A percentile compares a stretch with the other conserved stretches of the same genome.
Conservation (phyloP, 192 early-diverging fungal species). For the Lunasporangiospora selenospora region DNA sequence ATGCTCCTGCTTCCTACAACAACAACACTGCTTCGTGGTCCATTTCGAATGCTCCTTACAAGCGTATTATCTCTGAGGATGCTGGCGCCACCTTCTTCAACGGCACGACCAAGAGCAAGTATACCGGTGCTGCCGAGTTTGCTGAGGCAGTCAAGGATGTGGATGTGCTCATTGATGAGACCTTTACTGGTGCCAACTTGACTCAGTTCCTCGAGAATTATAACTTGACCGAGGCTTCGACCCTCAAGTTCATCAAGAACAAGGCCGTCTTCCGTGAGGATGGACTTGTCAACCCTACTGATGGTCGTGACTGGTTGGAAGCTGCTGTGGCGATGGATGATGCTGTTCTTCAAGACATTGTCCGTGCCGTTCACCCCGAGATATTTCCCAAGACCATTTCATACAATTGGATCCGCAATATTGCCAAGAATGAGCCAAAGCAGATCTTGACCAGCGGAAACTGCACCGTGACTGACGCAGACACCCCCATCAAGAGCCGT, state of each 20-base stretch:
- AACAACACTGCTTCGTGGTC: conserved; percentile 68
- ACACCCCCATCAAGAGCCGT: not conserved
- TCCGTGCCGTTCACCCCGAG: conserved; percentile 66
- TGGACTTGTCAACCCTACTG: conserved; percentile 63
- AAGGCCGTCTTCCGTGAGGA: conserved; percentile 73
- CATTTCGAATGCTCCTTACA: conserved; percentile 60
- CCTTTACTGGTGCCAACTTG: conserved; percentile 53
- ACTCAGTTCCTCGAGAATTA: conserved; percentile 63
- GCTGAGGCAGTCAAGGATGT: conserved; percentile 58
- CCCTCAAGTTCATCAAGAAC: conserved; percentile 70
- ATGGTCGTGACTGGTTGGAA: conserved; percentile 78
- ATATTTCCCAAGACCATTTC: conserved; percentile 55
- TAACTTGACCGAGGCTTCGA: conserved; percentile 46
- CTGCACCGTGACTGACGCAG: conserved; percentile 57
- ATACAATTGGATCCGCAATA: conserved; percentile 75
- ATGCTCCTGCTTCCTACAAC: conserved; percentile 62
- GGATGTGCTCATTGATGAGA: conserved; percentile 74
- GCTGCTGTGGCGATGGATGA: conserved; percentile 69
- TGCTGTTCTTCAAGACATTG: conserved; percentile 72
- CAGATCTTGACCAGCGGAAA: conserved; percentile 46
- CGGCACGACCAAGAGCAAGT: conserved; percentile 35
- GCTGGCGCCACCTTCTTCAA: conserved; percentile 66
- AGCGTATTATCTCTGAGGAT: conserved; percentile 61
- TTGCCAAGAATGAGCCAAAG: conserved; percentile 63
- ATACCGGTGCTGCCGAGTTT: conserved; percentile 50